phyloP scores from a whole-genome alignment of 2,329 filamentous ascomycete genomes.

The Nakataea oryzae region DNA sequence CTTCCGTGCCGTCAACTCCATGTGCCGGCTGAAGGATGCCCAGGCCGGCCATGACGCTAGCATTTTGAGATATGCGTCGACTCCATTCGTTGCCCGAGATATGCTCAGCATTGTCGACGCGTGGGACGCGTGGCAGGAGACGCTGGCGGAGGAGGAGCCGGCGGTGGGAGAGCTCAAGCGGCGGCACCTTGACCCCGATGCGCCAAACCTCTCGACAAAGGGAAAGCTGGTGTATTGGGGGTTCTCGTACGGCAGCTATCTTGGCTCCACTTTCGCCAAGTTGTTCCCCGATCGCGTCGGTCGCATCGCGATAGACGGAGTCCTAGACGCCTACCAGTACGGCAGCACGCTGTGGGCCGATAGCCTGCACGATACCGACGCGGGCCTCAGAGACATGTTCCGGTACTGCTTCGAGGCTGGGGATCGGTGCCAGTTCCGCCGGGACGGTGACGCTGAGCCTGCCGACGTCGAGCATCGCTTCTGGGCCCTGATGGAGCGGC shows the following conservation, averaged over 20 bases:
- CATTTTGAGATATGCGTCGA: slow-evolving; percentile 21
- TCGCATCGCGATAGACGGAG: slow-evolving; percentile 19
- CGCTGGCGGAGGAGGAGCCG: not conserved
- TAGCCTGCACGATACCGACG: not conserved
- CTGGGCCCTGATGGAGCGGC: not conserved
- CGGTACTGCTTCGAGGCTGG: not conserved
- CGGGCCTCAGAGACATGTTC: not conserved
- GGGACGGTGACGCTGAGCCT: not conserved
- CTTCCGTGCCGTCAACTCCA: slow-evolving; percentile 17
- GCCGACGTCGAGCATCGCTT: not conserved
- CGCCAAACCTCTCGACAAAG: not conserved
- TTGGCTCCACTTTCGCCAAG: slow-evolving; percentile 40
- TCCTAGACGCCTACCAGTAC: slow-evolving; percentile 22
- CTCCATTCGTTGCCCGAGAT: slow-evolving; percentile 24
- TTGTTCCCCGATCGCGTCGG: slow-evolving; percentile 24
- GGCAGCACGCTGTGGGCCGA: slow-evolving; percentile 9
- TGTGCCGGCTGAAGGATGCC: slow-evolving; percentile 19
- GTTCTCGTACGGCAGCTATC: slow-evolving; percentile 41
- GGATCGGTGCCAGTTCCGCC: not conserved
- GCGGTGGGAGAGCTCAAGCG: slow-evolving; percentile 7
- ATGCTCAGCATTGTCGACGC: slow-evolving; percentile 28
- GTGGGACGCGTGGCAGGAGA: slow-evolving; percentile 22
- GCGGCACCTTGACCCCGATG: not conserved
- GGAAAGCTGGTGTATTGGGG: slow-evolving; percentile 38
- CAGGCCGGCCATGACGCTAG: slow-evolving; percentile 11